Evolutionary conservation across 768 basidiomycete species (phyloP), one percentile per base, ranked within the genome.

Genomic region (Serendipita sp.): DNA sequence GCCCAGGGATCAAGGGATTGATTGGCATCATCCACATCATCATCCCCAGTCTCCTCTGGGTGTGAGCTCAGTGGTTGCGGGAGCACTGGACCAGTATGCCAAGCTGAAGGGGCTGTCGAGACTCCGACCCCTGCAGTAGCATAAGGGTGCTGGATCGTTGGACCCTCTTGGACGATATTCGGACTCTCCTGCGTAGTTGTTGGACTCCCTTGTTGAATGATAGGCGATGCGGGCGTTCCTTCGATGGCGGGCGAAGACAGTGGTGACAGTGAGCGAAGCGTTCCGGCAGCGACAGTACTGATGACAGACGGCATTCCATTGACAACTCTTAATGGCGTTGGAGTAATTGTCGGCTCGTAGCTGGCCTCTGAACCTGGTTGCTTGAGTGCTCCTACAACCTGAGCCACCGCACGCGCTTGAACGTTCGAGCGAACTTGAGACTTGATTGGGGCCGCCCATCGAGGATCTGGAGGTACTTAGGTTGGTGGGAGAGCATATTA

Each of bases 391-490:
- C 78, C 84, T 61, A 88, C 82, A 50, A 88, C 85, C 72, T 90
- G 82, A 69, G 87, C 89, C 68, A 90, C 76, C 22, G 83, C 88
- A 73, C 74, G 80, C 61, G 81, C 85, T 71, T 85, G 85, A 68
- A 82, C 83, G 63, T 73, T 77, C 65, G 81, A 77, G 64, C 82
- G 79, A 64, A 91, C 79, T 58, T 81, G 79, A 69, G 84, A 79
- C 77, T 92, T 93, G 76, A 93, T 91, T 66, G 89, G 88, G 71
- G 77, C 80, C 44, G 89, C 90, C 91, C 91, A 93, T 65, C 79
- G 81, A 66, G 90, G 90, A 78, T 90, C 90, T 91, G 71, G 68
- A 67, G 66, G 48, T 65, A 62, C 63, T 28, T 14, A 42, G 38
- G 38, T 38, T 14, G 14, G 5, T 7, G 38, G 38, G 38, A 65